Conservation (phyloP, 352 stramenopile species). For the Globisporangium acanthophoron region DNA sequence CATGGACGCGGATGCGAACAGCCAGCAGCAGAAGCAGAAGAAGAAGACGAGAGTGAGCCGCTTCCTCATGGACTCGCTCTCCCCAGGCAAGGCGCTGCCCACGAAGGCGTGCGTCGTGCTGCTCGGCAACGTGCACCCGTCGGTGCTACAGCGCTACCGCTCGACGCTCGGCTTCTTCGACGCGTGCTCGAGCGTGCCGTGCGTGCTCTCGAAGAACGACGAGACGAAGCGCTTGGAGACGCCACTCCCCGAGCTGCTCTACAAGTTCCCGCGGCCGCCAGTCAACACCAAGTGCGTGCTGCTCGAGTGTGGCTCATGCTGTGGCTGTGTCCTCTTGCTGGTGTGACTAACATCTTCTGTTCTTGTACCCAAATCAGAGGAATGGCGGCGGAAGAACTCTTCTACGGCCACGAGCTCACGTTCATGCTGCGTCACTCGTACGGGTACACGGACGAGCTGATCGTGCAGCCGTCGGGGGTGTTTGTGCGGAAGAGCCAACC, state of each 20-base stretch:
- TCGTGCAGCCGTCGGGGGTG: constrained; percentile 42
- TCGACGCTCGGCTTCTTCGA: constrained; percentile 72
- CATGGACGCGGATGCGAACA: background rate
- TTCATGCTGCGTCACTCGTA: constrained; percentile 73
- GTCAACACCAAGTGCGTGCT: constrained; percentile 54
- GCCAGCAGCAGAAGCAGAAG: background rate
- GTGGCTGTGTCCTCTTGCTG: background rate
- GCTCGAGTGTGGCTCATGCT: background rate
- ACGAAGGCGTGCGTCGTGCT: constrained; percentile 75
- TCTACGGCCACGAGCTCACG: constrained; percentile 73
- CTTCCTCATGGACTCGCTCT: constrained; percentile 51
- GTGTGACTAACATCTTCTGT: background rate
- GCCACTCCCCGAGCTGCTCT: constrained; percentile 59
- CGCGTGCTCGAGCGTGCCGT: constrained; percentile 59
- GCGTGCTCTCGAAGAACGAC: constrained; percentile 54
- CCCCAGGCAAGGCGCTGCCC: constrained; percentile 31
- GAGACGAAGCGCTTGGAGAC: constrained; percentile 48
- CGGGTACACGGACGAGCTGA: constrained; percentile 74
- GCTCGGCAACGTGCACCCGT: constrained; percentile 61
- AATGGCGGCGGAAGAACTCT: constrained; percentile 55
- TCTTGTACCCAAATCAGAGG: constrained; percentile 18
- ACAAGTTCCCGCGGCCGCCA: constrained; percentile 56
- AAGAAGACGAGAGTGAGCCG: constrained; percentile 23
- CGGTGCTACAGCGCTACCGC: constrained; percentile 60
- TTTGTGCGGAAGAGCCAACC: constrained; percentile 72